Base-by-base conservation (phyloP, 2,329 filamentous ascomycete genomes). In the Colletotrichum gloeosporioides region DNA sequence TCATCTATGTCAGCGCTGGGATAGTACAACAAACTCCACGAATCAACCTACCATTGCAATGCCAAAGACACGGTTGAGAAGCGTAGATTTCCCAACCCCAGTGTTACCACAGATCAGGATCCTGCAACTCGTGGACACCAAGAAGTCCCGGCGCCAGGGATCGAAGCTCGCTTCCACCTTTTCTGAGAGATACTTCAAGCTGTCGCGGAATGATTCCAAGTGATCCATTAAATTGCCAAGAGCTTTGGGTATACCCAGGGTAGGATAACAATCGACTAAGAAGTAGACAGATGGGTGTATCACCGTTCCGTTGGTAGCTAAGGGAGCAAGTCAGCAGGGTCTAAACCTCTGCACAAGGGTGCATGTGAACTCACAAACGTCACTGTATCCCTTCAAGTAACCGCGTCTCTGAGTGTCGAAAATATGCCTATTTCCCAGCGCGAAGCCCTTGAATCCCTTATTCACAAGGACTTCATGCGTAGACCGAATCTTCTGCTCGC, bases 61-160 rank as follows among this genome's bases (percentile, higher is more conserved):
- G 7, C 80, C 80, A 59, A 82, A 82, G 4, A 82, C 78, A 22
- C 78, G 78, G 39, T 82, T 82, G 6, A 82, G 79, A 15, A 82
- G 73, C 0, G 80, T 81, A 4, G 80, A 81, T 62, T 82, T 82
- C 4, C 81, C 80, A 12, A 81, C 81, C 2, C 80, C 79, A 15
- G 81, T 80, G 31, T 79, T 79, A 29, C 81, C 80, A 39, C 80
- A 81, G 1, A 82, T 80, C 7, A 82, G 77, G 18, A 82, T 80
- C 10, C 81, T 55, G 27, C 67, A 74, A 8, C 25, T 71, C 15
- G 67, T 64, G 8, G 36, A 39, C 6, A 27, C 18, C 8, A 76
- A 55, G 22, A 73, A 57, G 4, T 71, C 64, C 5, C 32, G 25
- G 7, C 25, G 27, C 55, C 39, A 67, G 18, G 34, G 73, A n/a